Base-by-base conservation (phyloP, 2,329 filamentous ascomycete genomes). In the Xylaria sp. region DNA sequence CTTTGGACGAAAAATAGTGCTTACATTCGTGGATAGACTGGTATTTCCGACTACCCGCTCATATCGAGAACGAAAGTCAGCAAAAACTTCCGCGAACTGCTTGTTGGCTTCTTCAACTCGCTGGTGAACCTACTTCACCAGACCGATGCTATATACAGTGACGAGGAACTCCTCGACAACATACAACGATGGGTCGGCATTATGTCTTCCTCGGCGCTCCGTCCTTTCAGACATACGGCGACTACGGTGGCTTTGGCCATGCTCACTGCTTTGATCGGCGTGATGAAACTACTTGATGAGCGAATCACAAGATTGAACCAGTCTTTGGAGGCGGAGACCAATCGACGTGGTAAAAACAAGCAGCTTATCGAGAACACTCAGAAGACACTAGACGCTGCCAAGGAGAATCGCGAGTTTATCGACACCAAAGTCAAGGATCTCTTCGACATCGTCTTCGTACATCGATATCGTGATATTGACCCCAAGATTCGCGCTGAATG, bases 401-500 rank as follows among this genome's bases (percentile, higher is more conserved):
- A 87, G 64, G 78, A 84, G 62, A 87, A 86, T 70, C 82, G 90
- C 39, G 86, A 90, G 60, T 78, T 82, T 10, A 84, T 91, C 56
- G 87, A 90, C 64, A 82, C 83, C 35, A 81, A 87, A 61, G 86
- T 97, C 59, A 88, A 88, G 66, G 91, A 95, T 66, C 91, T 92
- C 68, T 96, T 97, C 70, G 90, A 96, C 67, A 90, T 90, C 1
- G 87, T 97, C 52, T 99, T 96, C 71, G 89, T 97, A 35, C 93
- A 99, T 74, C 87, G 94, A 52, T 99, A 97, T 74, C 90, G 94
- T 62, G 94, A 99, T 71, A 85, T 97, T 35, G 94, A 99, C 69
- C 85, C 91, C 5, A 90, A 85, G 68, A 96, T 99, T 65, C 85
- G 94, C 56, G 86, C 88, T 0, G 93, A 97, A 69, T 97, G 93